Percentiles rank a stretch among this genome's conserved stretches.
Evolutionary conservation across 257 asterid genomes (phyloP).

Genomic region (Rauvolfia tetraphylla): DNA sequence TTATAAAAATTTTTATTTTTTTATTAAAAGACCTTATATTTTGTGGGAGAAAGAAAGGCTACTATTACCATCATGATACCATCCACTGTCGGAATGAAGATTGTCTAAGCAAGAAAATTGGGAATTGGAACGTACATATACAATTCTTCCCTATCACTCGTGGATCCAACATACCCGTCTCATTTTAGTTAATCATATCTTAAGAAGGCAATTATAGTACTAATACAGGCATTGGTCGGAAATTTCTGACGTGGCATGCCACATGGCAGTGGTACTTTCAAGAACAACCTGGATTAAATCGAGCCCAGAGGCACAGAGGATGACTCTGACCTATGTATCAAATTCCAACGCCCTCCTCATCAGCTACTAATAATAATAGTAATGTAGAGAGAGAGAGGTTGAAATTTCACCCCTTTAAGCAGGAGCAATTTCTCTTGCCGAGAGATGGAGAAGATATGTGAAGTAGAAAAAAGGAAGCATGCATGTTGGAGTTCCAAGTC

Average conservation of each 20-base stretch:
- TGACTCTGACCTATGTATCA: conserved; percentile 37
- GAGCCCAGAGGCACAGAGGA: conserved; percentile 45
- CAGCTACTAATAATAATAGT: too few species aligned
- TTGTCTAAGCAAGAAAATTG: too few species aligned
- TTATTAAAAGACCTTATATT: too few species aligned
- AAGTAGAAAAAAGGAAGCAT: neutral
- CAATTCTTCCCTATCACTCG: too few species aligned
- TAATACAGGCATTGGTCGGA: neutral
- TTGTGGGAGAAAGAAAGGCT: too few species aligned
- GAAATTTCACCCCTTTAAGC: conserved; percentile 18
- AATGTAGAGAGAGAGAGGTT: conserved; percentile 17
- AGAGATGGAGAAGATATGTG: too few species aligned
- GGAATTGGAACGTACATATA: too few species aligned
- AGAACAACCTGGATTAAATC: conserved; percentile 49
- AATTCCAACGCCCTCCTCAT: conserved; percentile 38
- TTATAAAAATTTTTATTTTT: too few species aligned
- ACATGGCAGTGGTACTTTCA: conserved; percentile 43
- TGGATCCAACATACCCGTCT: neutral
- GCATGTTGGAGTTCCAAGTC: conserved; percentile 4
- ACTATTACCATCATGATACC: too few species aligned
- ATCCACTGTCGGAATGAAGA: too few species aligned
- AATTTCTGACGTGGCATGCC: conserved; percentile 27
- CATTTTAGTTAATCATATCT: too few species aligned
- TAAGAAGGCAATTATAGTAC: neutral
- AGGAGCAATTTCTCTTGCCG: conserved; percentile 14